Evolutionary conservation across 768 basidiomycete genomes (phyloP).

Genomic region (Boletellus ananas): DNA sequence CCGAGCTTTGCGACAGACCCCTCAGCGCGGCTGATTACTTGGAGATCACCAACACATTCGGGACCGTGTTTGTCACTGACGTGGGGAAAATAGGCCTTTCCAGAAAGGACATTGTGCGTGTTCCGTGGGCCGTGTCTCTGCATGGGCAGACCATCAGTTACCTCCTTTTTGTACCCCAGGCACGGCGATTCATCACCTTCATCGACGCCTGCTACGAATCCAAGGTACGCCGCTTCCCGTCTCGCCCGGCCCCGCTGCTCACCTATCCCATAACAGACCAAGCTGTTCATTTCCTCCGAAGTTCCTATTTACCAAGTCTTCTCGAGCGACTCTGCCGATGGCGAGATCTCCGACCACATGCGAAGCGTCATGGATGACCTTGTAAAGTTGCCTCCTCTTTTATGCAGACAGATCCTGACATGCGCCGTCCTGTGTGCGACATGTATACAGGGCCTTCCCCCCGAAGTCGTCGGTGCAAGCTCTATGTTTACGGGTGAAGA

Average conservation of each 20-base stretch:
- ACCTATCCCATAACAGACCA: constrained; percentile 73
- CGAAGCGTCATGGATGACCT: constrained; percentile 93
- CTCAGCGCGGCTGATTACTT: constrained; percentile 95
- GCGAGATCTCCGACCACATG: constrained; percentile 76
- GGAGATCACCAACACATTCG: constrained; percentile 85
- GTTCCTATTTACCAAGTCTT: constrained; percentile 90
- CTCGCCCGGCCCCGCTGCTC: background rate
- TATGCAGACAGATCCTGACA: background rate
- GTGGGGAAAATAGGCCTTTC: constrained; percentile 86
- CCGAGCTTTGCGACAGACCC: constrained; percentile 82
- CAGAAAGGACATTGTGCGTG: constrained; percentile 76
- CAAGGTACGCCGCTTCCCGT: constrained; percentile 45
- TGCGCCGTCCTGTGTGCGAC: too few species aligned
- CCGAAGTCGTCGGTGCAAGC: constrained; percentile 71
- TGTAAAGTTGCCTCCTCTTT: constrained; percentile 40
- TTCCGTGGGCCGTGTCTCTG: background rate
- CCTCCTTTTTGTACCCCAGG: constrained; percentile 39
- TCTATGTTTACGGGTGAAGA: constrained; percentile 96
- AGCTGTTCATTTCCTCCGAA: constrained; percentile 88
- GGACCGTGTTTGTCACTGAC: constrained; percentile 82
- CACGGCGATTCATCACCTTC: constrained; percentile 94
- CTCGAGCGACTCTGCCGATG: constrained; percentile 56
- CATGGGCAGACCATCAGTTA: background rate
- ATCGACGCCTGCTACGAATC: constrained; percentile 96
- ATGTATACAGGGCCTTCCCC: constrained; percentile 69